Evolutionary conservation across 305 asterid genomes (phyloP), one percentile per base, ranked within the genome.

Genomic region (Fraxinus nigra): DNA sequence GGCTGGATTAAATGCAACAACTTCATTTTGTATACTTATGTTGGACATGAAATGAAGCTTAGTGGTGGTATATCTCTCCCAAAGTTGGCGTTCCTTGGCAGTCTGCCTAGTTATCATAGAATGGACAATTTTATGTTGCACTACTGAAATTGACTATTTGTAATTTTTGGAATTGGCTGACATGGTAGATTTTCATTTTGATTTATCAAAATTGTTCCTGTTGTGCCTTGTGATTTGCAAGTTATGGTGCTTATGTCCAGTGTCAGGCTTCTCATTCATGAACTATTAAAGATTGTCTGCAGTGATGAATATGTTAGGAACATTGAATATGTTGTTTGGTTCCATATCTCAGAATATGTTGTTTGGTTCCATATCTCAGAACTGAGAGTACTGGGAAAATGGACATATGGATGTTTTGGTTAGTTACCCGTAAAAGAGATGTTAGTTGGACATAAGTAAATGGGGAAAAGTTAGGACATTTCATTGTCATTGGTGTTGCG

Each of bases 21-120:
- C 35, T 69, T 30, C 9, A 13, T 28, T 69, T 26, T 69, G 73
- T 13, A 30, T 30, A 11, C 38, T 67, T 28, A 1, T 69, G 75
- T 13, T 69, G 75, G 75, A 69, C 22, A 30, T 69, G 72, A 69
- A 69, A 28, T 69, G 75, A 14, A 69, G 75, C 75, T 69, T 69
- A 3, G 7, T 28, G 37, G 38, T 28, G 74, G 20, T 67, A 20
- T 61, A 0, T 67, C 74, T 65, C n/a, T 67, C 73, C 14, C 74
- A 11, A 26, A 67, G 16, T 26, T 26, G 7, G 35, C 30, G 22
- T 67, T 67, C 0, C 74, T 67, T 13, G 38, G 37, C 74, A 13
- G 14, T 3, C n/a, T 10, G 18, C 32, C 20, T 67, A 9, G n/a
- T 28, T 67, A 28, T 67, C 74, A 13, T 67, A 13, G 8, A 67